These are phyloP conservation scores for Erythrobasidium yunnanense DNA, from an alignment of 768 basidiomycete genomes.

Conservation along the genomic window DNA sequence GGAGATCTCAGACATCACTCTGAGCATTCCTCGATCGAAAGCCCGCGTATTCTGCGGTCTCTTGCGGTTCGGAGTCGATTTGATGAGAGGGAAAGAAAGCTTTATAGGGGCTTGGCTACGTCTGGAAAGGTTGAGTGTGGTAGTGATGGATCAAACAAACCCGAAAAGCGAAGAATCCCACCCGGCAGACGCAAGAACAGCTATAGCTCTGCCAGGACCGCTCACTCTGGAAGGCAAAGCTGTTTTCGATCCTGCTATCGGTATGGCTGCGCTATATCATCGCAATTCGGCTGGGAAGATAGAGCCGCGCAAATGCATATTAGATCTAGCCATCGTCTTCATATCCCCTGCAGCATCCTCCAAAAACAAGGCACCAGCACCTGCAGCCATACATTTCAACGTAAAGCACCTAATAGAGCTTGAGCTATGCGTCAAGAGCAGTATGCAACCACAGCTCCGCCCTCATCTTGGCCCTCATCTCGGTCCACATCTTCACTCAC, in stretches of 20 bases:
- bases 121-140: not conserved
- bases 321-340: constrained; percentile 8
- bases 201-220: constrained; percentile 1
- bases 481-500: constrained; percentile 7
- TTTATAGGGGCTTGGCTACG: constrained; percentile 12
- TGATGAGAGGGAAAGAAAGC: not conserved
- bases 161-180: not conserved
- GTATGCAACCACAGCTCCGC: not conserved
- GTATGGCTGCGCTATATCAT: constrained; percentile 20
- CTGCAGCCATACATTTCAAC: not conserved
- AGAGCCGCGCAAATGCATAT: constrained; percentile 8
- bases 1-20: not conserved
- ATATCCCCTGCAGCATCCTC: not conserved
- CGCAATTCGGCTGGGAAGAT: not conserved
- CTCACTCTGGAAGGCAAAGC: constrained; percentile 11
- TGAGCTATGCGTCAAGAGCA: not conserved
- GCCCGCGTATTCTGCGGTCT: not conserved
- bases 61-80: not conserved
- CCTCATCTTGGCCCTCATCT: constrained; percentile 14
- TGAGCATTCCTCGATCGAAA: not conserved
- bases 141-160: not conserved
- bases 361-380: not conserved
- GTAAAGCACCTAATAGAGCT: not conserved
- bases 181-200: not conserved
- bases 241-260: constrained; percentile 15